Conservation (phyloP, 2,329 filamentous ascomycete genomes). For the Colletotrichum eleusines region DNA sequence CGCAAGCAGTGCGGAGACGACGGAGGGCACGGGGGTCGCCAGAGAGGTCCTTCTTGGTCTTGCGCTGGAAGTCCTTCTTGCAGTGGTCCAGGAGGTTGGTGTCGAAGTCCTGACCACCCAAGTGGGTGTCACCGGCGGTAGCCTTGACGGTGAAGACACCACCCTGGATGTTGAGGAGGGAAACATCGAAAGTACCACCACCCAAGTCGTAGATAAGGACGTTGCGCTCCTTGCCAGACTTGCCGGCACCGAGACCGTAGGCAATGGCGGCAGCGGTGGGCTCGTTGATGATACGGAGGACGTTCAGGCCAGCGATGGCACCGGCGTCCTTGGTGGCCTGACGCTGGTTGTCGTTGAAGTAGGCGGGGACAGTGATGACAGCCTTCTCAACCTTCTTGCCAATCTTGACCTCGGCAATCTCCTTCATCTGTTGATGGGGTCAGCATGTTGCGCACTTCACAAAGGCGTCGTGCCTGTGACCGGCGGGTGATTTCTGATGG, state of each 20-base stretch:
- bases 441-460: slow-evolving; percentile 9
- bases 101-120: slow-evolving; percentile 97
- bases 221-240: slow-evolving; percentile 97
- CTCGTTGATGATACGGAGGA: slow-evolving; percentile 99
- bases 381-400: slow-evolving; percentile 99
- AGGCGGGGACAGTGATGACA: slow-evolving; percentile 97
- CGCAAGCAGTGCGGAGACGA: slow-evolving; percentile 96
- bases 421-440: slow-evolving; percentile 83
- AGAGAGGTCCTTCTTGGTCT: slow-evolving; percentile 83
- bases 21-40: slow-evolving; percentile 92
- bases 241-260: slow-evolving; percentile 95
- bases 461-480: not conserved
- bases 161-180: slow-evolving; percentile 97
- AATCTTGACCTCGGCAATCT: slow-evolving; percentile 97
- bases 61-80: slow-evolving; percentile 93
- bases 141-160: slow-evolving; percentile 99
- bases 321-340: slow-evolving; percentile 99
- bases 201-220: slow-evolving; percentile 99
- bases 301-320: slow-evolving; percentile 96
- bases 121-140: slow-evolving; percentile 95
- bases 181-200: slow-evolving; percentile 99
- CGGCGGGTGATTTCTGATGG: not conserved
- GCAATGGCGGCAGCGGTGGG: slow-evolving; percentile 98
- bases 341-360: slow-evolving; percentile 99
- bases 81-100: slow-evolving; percentile 96